phyloP scores from a whole-genome alignment of 345 rosid genomes.

The Sisymbrium altissimum region DNA sequence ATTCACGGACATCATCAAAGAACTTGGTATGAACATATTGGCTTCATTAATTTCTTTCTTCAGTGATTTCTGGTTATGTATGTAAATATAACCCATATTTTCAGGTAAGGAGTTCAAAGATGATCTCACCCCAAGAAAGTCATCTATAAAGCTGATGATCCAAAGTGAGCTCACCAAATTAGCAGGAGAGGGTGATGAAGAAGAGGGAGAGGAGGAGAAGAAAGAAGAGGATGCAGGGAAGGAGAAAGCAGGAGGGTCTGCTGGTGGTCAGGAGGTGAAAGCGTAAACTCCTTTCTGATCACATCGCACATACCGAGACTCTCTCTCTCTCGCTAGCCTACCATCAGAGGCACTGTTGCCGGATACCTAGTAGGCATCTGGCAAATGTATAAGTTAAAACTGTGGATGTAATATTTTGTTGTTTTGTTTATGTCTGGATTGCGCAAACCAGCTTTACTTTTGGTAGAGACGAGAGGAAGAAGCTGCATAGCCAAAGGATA shows the following conservation, averaged over 20 bases:
- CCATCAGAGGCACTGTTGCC: constrained; percentile 2
- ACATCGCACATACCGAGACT: constrained; percentile 14
- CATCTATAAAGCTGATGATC: constrained; percentile 73
- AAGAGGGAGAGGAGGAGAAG: constrained; percentile 44
- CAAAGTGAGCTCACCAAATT: constrained; percentile 91
- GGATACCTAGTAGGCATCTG: constrained; percentile 16
- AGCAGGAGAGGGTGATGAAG: constrained; percentile 76
- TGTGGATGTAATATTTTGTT: constrained; percentile 26
- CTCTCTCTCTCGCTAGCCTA: neutral
- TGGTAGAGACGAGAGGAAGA: constrained; percentile 26
- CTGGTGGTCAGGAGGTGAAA: constrained; percentile 27
- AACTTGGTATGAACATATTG: constrained; percentile 56
- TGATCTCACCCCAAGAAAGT: constrained; percentile 70
- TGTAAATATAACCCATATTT: constrained; percentile 6
- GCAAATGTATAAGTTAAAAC: constrained; percentile 23
- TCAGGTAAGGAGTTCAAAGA: constrained; percentile 53
- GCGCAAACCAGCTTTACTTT: constrained; percentile 16
- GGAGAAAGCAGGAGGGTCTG: constrained; percentile 28
- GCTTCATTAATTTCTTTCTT: neutral
- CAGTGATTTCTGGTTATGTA: neutral
- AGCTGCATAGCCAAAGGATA: constrained; percentile 29
- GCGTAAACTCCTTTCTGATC: constrained; percentile 15
- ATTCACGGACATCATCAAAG: constrained; percentile 84
- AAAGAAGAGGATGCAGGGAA: constrained; percentile 19
- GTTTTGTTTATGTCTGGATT: constrained; percentile 10